A percentile compares a stretch with the other conserved stretches of the same genome.
Conservation (phyloP, 2,329 filamentous ascomycete species). For the Eutypella sp. region DNA sequence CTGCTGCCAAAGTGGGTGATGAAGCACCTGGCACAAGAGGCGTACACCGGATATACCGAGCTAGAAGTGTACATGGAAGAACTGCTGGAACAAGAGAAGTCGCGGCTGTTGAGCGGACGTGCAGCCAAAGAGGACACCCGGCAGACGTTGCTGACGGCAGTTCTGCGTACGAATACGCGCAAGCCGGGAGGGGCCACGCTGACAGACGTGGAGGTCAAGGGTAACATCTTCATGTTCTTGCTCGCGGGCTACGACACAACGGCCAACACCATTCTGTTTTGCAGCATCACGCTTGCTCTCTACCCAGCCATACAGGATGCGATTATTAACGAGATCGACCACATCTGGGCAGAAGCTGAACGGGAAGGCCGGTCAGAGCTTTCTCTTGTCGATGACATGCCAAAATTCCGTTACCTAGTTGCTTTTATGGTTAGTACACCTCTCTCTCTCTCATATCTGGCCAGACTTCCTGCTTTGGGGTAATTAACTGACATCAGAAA, state of each 20-base stretch:
- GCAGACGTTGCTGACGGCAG: too few relatives aligned
- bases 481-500: too few relatives aligned
- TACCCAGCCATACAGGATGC: neutral
- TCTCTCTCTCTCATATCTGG: too few relatives aligned
- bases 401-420: neutral
- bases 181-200: too few relatives aligned
- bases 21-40: neutral
- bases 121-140: too few relatives aligned
- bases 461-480: too few relatives aligned
- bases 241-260: neutral
- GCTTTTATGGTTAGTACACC: too few relatives aligned
- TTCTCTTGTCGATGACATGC: neutral
- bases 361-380: neutral
- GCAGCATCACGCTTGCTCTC: neutral
- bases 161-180: too few relatives aligned
- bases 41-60: neutral
- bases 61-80: neutral
- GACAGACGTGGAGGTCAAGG: neutral
- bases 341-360: neutral
- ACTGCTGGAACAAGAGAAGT: neutral
- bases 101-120: too few relatives aligned
- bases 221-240: neutral
- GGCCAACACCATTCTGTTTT: neutral
- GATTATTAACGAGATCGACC: neutral
- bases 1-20: neutral